Base-by-base conservation (phyloP, 2,329 filamentous ascomycete genomes). In the Cercospora janseana region DNA sequence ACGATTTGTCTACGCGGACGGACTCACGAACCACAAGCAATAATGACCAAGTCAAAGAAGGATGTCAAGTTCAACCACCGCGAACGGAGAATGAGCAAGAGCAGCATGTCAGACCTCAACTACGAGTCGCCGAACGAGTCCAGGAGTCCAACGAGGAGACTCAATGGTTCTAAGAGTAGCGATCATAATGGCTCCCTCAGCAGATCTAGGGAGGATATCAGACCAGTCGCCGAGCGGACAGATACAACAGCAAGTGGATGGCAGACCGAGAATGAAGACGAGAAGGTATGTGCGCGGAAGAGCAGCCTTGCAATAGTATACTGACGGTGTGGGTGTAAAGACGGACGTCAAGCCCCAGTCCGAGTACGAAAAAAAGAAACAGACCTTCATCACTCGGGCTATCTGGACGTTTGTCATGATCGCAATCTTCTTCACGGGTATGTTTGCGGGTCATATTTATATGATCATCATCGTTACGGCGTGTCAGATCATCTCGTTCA, bases 331-430 rank as follows among this genome's bases (percentile, higher is more conserved):
- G 37, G 31, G 15, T 6, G n/a, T 20, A 12, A 40, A 60, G 56
- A 53, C 52, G 29, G 49, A 58, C 12, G 29, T 45, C 35, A 54
- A 53, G 28, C 46, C 51, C 31, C 51, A 58, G 46, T 62, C 82
- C 61, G 93, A 96, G 56, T 96, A 94, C 70, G 90, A 97, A 69
- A 97, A 97, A 82, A 98, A 98, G 74, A 96, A 95, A 76, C 86
- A 90, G 70, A 95, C 93, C 70, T 97, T 98, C 76, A 87, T 96
- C 66, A 95, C 90, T 29, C 85, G 93, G 65, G 92, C 92, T 47
- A 89, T 96, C 78, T 98, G 93, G 93, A 96, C 89, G 3, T 85
- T 98, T 58, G 85, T 95, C 73, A 98, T 98, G 93, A 95, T 98
- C 63, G 87, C 78, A 47, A 80, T 83, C 65, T 98, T 98, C 79